These are phyloP conservation scores for Termitomyces sp. DNA, from an alignment of 768 basidiomycete genomes.

Conservation along the genomic window DNA sequence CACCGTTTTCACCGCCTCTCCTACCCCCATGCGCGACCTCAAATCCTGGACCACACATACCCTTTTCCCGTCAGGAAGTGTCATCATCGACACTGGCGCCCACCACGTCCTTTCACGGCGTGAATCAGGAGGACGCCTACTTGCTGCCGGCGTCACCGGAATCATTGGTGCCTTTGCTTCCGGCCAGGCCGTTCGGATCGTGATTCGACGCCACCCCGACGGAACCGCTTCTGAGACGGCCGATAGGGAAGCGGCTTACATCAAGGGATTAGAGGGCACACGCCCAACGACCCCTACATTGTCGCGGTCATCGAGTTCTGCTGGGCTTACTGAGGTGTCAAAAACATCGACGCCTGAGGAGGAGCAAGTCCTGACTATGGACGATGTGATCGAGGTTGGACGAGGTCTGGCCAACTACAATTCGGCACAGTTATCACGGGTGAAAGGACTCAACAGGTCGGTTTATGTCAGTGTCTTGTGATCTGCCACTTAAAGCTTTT, in stretches of 20 bases:
- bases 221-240: conserved; percentile 25
- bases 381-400: conserved; percentile 85
- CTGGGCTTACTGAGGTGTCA: conserved; percentile 27
- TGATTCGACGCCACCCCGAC: conserved; percentile 45
- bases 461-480: neutral
- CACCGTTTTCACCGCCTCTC: conserved; percentile 81
- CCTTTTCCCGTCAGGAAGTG: conserved; percentile 80
- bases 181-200: conserved; percentile 89
- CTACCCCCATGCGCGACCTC: conserved; percentile 74
- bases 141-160: conserved; percentile 89
- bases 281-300: conserved; percentile 57
- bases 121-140: conserved; percentile 85
- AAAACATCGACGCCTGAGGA: conserved; percentile 25
- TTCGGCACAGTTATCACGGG: conserved; percentile 82
- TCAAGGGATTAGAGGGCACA: conserved; percentile 40
- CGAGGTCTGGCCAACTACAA: conserved; percentile 96
- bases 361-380: conserved; percentile 26
- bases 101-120: conserved; percentile 80
- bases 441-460: conserved; percentile 93
- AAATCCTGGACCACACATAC: conserved; percentile 99
- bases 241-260: conserved; percentile 32
- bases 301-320: conserved; percentile 34
- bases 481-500: conserved; percentile 17
- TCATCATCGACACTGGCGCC: conserved; percentile 89
- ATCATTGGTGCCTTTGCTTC: conserved; percentile 90